phyloP scores from a whole-genome alignment of 495 filamentous ascomycete genomes.

The Cudoniella acicularis region DNA sequence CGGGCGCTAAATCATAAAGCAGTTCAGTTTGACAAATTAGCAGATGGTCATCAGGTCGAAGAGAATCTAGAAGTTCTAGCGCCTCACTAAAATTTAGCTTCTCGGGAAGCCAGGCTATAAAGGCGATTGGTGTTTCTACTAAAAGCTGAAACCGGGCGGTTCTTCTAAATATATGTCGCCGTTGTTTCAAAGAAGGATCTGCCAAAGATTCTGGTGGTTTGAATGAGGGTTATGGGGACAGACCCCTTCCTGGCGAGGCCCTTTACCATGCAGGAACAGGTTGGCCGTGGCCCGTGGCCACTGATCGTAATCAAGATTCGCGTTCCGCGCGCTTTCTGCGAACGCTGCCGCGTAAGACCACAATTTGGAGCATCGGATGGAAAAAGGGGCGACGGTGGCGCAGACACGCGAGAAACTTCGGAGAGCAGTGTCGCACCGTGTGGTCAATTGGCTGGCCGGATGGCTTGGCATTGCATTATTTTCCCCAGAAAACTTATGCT shows the following conservation, averaged over 20 bases:
- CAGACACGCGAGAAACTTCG: conserved; percentile 4
- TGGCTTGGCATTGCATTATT: background rate
- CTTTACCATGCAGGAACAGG: too few species aligned
- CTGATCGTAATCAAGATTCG: background rate
- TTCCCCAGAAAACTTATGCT: background rate
- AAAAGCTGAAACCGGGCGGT: conserved; percentile 8
- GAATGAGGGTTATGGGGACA: background rate
- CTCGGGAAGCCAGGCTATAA: background rate
- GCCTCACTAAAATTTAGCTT: background rate
- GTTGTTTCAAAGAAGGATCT: conserved; percentile 7
- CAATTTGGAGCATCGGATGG: background rate
- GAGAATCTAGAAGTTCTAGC: too few species aligned
- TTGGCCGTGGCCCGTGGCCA: too few species aligned
- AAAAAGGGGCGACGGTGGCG: conserved; percentile 8
- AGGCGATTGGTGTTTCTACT: background rate
- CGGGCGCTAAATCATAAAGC: too few species aligned
- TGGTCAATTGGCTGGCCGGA: background rate
- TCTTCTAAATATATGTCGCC: conserved; percentile 15
- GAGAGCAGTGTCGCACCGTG: too few species aligned
- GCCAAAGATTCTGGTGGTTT: conserved; percentile 3
- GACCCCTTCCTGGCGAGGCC: conserved; percentile 4
- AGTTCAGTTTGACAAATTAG: too few species aligned
- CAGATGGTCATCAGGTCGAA: too few species aligned
- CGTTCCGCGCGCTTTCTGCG: conserved; percentile 15
- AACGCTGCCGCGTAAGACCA: conserved; percentile 16